A percentile compares a stretch with the other conserved stretches of the same genome.
These are phyloP conservation scores for Chionographis japonica DNA, from an alignment of 106 monocot species.

Conservation along the genomic window DNA sequence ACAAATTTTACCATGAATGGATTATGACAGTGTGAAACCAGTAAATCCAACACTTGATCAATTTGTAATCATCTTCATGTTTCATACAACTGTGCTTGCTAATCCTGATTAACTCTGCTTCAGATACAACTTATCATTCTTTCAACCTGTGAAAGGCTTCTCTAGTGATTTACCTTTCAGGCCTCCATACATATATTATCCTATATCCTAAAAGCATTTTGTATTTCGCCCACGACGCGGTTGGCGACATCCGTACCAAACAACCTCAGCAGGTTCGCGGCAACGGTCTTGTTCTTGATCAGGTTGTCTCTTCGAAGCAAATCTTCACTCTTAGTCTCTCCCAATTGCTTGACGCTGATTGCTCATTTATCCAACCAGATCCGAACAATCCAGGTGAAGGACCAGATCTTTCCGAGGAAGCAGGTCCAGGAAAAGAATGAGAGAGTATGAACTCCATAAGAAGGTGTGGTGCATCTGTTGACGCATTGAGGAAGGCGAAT, in stretches of 20 bases:
- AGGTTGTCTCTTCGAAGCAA: slow-evolving; percentile 52
- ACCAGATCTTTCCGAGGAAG: slow-evolving; percentile 74
- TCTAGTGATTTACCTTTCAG: no score
- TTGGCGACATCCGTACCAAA: slow-evolving; percentile 55
- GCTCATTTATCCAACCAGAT: slow-evolving; percentile 68
- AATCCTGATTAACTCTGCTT: no score
- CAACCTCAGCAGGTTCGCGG: slow-evolving; percentile 69
- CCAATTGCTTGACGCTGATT: slow-evolving; percentile 13
- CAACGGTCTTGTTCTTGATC: slow-evolving; percentile 56
- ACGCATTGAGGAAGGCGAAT: slow-evolving; percentile 50
- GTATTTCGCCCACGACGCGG: slow-evolving; percentile 43
- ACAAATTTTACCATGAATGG: no score
- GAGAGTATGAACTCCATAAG: slow-evolving; percentile 82
- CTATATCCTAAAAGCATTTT: slow-evolving; percentile 43
- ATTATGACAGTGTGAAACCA: no score
- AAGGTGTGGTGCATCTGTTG: slow-evolving; percentile 78
- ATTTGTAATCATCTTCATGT: no score
- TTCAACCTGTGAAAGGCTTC: no score
- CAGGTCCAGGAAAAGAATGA: slow-evolving; percentile 64
- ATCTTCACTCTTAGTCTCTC: slow-evolving; percentile 21
- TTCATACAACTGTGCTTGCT: no score
- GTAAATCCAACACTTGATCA: no score
- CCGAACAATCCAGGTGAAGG: slow-evolving; percentile 47
- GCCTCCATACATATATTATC: no score
- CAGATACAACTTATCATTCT: no score